Conservation (phyloP, 495 filamentous ascomycete species). For the Mytilinidion resinicola region DNA sequence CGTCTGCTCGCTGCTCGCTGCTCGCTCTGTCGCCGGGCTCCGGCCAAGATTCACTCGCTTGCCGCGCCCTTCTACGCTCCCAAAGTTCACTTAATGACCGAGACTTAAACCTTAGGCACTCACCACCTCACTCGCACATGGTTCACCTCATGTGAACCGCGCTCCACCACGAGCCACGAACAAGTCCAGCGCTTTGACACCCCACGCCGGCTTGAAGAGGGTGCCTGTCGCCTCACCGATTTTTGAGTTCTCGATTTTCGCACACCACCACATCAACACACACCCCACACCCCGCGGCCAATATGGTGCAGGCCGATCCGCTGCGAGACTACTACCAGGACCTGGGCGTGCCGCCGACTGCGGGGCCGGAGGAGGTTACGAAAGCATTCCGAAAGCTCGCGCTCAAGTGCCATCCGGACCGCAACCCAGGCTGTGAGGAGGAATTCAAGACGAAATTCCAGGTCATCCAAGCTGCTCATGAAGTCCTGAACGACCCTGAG, state of each 20-base stretch:
- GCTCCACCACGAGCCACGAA: neutral
- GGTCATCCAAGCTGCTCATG: slow-evolving; percentile 76
- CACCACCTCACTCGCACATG: neutral
- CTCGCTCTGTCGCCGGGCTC: too few species aligned
- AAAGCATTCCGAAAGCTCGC: slow-evolving; percentile 83
- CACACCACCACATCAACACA: too few species aligned
- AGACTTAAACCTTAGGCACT: neutral
- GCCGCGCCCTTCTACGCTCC: too few species aligned
- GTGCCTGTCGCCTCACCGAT: too few species aligned
- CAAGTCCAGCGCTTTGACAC: neutral
- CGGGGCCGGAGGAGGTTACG: slow-evolving; percentile 67
- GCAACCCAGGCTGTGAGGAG: slow-evolving; percentile 74
- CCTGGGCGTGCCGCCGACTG: slow-evolving; percentile 58
- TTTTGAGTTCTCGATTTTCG: too few species aligned
- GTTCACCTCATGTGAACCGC: neutral
- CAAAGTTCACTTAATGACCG: neutral
- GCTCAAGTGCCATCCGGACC: slow-evolving; percentile 80
- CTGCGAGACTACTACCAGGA: slow-evolving; percentile 77
- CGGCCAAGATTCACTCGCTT: too few species aligned
- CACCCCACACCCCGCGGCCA: slow-evolving; percentile 11
- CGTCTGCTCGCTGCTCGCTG: too few species aligned
- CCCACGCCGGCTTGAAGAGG: neutral
- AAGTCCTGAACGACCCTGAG: slow-evolving; percentile 66
- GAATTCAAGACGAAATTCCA: slow-evolving; percentile 78
- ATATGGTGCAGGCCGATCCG: slow-evolving; percentile 32